Base-by-base conservation (phyloP, 1,284 basidiomycete species). In the Volvariella volvacea region DNA sequence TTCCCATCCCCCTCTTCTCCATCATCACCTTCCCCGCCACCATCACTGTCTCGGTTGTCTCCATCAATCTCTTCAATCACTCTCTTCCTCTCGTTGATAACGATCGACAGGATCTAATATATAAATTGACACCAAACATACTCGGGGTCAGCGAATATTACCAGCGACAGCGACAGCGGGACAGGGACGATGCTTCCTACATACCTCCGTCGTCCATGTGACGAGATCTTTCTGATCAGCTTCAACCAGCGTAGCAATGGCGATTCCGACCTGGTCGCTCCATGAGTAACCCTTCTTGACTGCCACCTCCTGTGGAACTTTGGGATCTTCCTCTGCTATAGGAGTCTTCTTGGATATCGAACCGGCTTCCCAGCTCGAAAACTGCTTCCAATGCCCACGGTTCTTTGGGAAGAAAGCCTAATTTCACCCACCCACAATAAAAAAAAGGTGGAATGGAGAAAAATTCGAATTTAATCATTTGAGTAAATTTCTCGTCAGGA, bases 321-420 rank as follows among this genome's bases (percentile, higher is more conserved):
- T 63, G 44, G 63, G 61, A 49, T 77, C 72, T 50, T 75, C 71
- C 47, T 63, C 62, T 34, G 57, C 54, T 34, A 65, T 72, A 54
- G 57, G 54, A 59, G 63, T 52, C 49, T 54, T 69, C 59, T 61
- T 72, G 53, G 60, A 62, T 65, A 71, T 82, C 50, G 64, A 63
- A 49, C 82, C 83, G n/a, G 83, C 80, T 63, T 86, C 74, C 76
- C 82, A 88, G 50, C 82, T 88, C 7, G 88, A 92, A 54, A 78
- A 81, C 49, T 79, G 75, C 63, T 92, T 92, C 91, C 91, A 93
- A 52, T 81, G 70, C 15, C 85, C 80, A 51, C 88, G 76, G 57
- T 87, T 88, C 70, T 92, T 94, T 3, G 91, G 91, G 66, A 85
- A 92, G 70, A 93, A 88, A 2, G 86, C 85, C 88, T 90, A 45